These are phyloP conservation scores for Anthoceros angustus DNA, from an alignment of 225 moss, liverwort and hornwort genomes.

Conservation along the genomic window DNA sequence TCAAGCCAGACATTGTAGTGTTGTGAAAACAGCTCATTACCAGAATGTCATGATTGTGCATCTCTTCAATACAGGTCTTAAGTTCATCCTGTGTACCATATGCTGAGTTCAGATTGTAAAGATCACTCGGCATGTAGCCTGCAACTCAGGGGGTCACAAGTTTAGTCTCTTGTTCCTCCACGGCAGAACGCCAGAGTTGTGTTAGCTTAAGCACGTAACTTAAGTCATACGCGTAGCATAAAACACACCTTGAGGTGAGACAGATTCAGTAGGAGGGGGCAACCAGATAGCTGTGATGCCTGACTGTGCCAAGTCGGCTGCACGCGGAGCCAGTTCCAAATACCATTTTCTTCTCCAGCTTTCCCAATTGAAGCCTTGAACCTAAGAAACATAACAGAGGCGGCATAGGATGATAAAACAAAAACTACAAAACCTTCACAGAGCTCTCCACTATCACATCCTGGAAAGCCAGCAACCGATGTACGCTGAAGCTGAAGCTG, in stretches of 20 bases:
- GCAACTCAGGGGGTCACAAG: constrained; percentile 12
- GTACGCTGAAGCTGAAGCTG: neutral
- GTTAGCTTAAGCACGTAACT: neutral
- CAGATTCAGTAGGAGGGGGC: constrained; percentile 70
- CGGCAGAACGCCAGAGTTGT: neutral
- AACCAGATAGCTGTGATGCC: constrained; percentile 76
- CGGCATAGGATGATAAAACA: neutral
- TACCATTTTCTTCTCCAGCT: constrained; percentile 80
- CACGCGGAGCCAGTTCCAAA: constrained; percentile 61
- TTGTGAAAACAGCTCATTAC: constrained; percentile 10
- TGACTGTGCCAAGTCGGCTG: constrained; percentile 56
- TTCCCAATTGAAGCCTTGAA: constrained; percentile 93
- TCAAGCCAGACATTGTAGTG: constrained; percentile 8
- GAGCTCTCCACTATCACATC: neutral
- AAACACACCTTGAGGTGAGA: constrained; percentile 59
- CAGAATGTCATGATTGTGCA: constrained; percentile 66
- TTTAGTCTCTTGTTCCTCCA: neutral
- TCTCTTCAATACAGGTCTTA: constrained; percentile 64
- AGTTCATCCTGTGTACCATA: constrained; percentile 72
- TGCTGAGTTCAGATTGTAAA: constrained; percentile 71
- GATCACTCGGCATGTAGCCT: constrained; percentile 91
- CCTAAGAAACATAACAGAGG: constrained; percentile 19
- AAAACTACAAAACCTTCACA: neutral
- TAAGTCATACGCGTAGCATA: neutral
- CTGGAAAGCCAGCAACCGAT: neutral